Base-by-base conservation (phyloP, 805 yeast species). In the Candida michaelii region DNA sequence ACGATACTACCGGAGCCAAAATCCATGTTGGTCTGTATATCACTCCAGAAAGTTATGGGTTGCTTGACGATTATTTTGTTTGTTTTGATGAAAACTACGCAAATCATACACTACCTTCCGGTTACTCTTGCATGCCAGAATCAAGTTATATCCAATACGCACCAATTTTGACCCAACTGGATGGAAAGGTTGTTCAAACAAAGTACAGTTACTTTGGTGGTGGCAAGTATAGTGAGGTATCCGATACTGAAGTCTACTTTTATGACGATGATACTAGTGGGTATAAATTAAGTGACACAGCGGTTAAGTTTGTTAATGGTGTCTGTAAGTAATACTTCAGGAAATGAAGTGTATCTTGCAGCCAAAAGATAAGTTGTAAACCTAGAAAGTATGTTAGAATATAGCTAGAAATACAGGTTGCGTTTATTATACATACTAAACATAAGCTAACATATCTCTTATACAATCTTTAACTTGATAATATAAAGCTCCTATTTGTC, bases 391-490 rank as follows among this genome's bases (percentile, higher is more conserved):
- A n/a, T n/a, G n/a, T n/a, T n/a, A n/a, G n/a, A n/a, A n/a, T n/a
- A n/a, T n/a, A n/a, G n/a, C n/a, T n/a, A n/a, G n/a, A n/a, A n/a
- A n/a, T n/a, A n/a, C n/a, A n/a, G n/a, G n/a, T n/a, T n/a, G n/a
- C n/a, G n/a, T n/a, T 21, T 21, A 21, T 8, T 21, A 23, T 42
- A 33, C 24, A 15, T 14, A 13, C 27, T 45, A 85, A 21, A 85
- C 83, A 58, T 80, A 83, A 1, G 93, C 93, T 48, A 86, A 63
- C 88, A 85, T 82, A 30, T 73, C 79, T 45, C 85, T 74, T 13
- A 89, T 85, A 39, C 83, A 71, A 25, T 77, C 76, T 58, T 89
- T 81, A 7, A 89, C 89, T 44, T 80, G 75, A 62, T 89, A 89
- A 63, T 87, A 91, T 38, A 87, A 74, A 3, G 76, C 75, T 4